Percentiles rank a stretch among this genome's conserved stretches.
Evolutionary conservation across 1,284 basidiomycete species (phyloP).

Genomic region (Volvariella surrecta): DNA sequence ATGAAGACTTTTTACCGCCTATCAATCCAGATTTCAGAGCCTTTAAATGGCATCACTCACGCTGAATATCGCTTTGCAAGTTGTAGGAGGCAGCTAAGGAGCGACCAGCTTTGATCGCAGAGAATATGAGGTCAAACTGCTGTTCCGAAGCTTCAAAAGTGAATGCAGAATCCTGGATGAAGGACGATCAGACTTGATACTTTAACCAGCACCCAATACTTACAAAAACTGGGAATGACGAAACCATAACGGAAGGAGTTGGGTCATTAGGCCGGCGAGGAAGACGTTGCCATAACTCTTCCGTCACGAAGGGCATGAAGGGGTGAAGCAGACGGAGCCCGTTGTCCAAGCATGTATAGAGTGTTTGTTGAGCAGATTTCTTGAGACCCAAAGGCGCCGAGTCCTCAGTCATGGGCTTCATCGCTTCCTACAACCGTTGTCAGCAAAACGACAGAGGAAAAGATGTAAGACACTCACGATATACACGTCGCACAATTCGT

Average conservation of each 20-base stretch:
- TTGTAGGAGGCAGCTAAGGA: conserved; percentile 90
- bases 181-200: too few relatives aligned
- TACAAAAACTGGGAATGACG: conserved; percentile 76
- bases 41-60: conserved; percentile 36
- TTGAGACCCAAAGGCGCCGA: conserved; percentile 54
- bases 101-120: conserved; percentile 71
- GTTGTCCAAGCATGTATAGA: conserved; percentile 91
- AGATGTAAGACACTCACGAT: conserved; percentile 53
- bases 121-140: conserved; percentile 85
- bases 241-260: conserved; percentile 85
- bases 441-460: neutral
- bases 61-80: conserved; percentile 81
- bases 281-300: conserved; percentile 97
- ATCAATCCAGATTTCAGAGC: neutral
- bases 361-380: conserved; percentile 87
- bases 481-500: conserved; percentile 98
- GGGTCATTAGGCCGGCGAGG: conserved; percentile 79
- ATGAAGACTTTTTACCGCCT: conserved; percentile 65
- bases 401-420: conserved; percentile 93
- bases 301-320: conserved; percentile 99
- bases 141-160: conserved; percentile 72
- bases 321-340: conserved; percentile 91
- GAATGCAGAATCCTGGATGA: conserved; percentile 49
- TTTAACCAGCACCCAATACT: conserved; percentile 27
- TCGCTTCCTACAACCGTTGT: conserved; percentile 66